Evolutionary conservation across 768 basidiomycete species (phyloP), one percentile per base, ranked within the genome.

Genomic region (Stropharia rugosoannulata): DNA sequence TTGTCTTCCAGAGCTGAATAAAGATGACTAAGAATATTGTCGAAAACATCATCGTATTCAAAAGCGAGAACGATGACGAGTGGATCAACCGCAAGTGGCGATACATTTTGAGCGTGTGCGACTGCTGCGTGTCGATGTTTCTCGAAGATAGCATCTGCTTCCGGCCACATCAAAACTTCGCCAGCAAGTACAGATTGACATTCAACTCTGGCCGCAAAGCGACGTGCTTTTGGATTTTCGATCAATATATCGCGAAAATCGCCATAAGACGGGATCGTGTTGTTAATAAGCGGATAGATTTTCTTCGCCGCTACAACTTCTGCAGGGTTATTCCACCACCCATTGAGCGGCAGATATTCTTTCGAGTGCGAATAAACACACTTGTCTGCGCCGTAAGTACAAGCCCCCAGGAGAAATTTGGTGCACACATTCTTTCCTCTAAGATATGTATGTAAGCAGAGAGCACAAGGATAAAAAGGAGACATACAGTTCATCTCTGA

Each of bases 341-440:
- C 73, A 22, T 54, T 57, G 2, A 65, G 49, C 6, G 73, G 73
- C 35, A 82, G 73, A 58, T 70, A 67, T 1, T 64, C 64, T 49
- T 64, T 71, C 35, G 73, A 69, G 61, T 82, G 80, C 35, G 72
- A 64, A 58, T 82, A 81, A 1, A 66, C 64, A 61, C 79, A 82
- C 40, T 66, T 69, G 4, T 45, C 43, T 5, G 49, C 63, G 15
- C 72, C 68, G 57, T 71, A 78, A 45, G 67, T 71, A 70, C 81
- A 81, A 1, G 57, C 56, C 11, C 66, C 71, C 9, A 80, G 58
- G 18, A 82, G 62, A 57, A 68, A 76, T 56, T 71, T 68, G 6
- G 72, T 35, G 61, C 80, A 83, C n/a, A 82, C 79, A 49, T 82
- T 82, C 52, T 72, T 71, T 4, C 80, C 80, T 1, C 81, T 81